Base-by-base conservation (phyloP, 495 filamentous ascomycete genomes). In the Pseudotulostoma volvatum region DNA sequence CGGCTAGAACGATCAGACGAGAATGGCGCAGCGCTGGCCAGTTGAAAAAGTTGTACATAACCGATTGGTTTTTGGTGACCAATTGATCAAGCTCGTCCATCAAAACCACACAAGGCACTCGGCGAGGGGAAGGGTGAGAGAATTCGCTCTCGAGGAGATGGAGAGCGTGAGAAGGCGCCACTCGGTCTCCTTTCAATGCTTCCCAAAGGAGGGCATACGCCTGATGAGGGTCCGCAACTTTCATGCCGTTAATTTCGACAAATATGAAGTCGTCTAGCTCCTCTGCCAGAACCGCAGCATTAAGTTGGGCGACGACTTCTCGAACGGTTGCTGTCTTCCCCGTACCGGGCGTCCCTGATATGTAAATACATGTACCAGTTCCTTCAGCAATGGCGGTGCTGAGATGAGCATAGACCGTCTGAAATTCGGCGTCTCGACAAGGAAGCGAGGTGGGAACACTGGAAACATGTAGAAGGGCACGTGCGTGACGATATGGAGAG, bases 21-120 rank as follows among this genome's bases (percentile, higher is more conserved):
- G 82, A 90, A 53, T 99, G 84, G 23, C 81, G 74, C 14, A 94
- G 70, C 14, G 78, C 77, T n/a, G 92, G 92, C 92, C 92, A 99
- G 51, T 99, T 99, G 73, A 99, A 99, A 59, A 99, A 99, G 53
- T 99, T 99, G 63, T 99, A 99, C 92, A 99, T 99, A 52, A 99
- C 92, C 18, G 82, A 84, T 48, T 99, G 92, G 51, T 90, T 94
- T 43, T 84, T 87, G 15, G 92, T 99, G 2, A 95, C 92, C 3
- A 99, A 72, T 53, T 99, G 92, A 59, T 99, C 92, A 31, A 99
- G 71, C 61, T 99, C 92, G 51, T 99, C 92, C 92, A 99, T 99
- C 31, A 99, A 62, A 5, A 99, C 92, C 18, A 99, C 92, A 50
- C 92, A 96, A 0, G 92, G 92, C 8, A 94, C 83, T 34, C 87